phyloP scores from a whole-genome alignment of 345 rosid genomes.

The Murraya paniculata region DNA sequence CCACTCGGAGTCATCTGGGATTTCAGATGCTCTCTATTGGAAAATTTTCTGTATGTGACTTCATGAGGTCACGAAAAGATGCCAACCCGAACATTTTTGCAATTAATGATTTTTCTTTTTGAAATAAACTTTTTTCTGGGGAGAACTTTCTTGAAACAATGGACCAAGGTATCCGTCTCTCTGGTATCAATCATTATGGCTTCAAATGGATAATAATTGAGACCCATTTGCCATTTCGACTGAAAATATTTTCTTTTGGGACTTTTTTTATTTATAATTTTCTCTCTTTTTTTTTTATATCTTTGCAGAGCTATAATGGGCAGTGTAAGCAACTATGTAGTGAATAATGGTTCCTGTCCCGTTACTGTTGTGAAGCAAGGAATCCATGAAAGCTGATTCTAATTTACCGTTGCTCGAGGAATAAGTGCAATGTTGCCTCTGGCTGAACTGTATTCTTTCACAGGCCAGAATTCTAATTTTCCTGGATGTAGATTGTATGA shows the following conservation, averaged over 20 bases:
- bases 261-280: neutral
- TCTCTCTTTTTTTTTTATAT: neutral
- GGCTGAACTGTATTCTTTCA: neutral
- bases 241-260: neutral
- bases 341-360: conserved; percentile 69
- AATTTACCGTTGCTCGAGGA: neutral
- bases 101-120: neutral
- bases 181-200: neutral
- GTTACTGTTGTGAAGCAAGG: conserved; percentile 63
- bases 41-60: neutral
- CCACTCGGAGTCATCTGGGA: neutral
- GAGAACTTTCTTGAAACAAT: neutral
- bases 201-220: neutral
- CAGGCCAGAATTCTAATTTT: neutral
- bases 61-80: neutral
- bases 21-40: neutral
- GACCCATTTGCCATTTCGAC: neutral
- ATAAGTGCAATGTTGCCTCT: conserved; percentile 13
- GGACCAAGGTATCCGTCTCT: neutral
- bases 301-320: conserved; percentile 68
- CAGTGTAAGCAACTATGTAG: conserved; percentile 81
- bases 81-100: neutral
- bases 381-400: conserved; percentile 20
- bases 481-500: neutral
- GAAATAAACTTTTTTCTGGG: neutral